These are phyloP conservation scores for Sanghuangporus sanghuang DNA, from an alignment of 1,284 basidiomycete genomes.

Conservation along the genomic window DNA sequence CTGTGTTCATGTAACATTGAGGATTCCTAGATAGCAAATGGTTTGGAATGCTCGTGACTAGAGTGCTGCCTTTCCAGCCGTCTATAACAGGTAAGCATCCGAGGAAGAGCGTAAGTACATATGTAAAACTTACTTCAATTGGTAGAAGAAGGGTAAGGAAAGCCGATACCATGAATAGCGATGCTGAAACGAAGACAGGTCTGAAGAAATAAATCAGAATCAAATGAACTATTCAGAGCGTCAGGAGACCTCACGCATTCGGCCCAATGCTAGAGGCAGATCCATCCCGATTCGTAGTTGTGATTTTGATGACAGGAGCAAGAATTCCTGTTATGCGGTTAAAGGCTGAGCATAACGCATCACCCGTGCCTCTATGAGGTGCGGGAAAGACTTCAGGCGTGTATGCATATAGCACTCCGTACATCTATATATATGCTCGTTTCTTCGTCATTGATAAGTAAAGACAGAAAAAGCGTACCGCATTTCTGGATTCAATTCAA, in stretches of 20 bases:
- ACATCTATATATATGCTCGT: slow-evolving; percentile 35
- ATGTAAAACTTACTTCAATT: slow-evolving; percentile 43
- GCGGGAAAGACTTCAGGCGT: slow-evolving; percentile 65
- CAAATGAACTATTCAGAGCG: slow-evolving; percentile 22
- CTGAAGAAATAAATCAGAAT: slow-evolving; percentile 26
- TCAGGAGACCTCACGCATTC: slow-evolving; percentile 29
- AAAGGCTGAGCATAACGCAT: slow-evolving; percentile 49
- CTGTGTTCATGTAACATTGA: no score
- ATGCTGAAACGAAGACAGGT: slow-evolving; percentile 52
- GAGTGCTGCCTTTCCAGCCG: neutral
- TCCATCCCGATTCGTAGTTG: slow-evolving; percentile 28
- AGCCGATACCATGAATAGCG: slow-evolving; percentile 46
- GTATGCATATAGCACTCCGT: slow-evolving; percentile 58
- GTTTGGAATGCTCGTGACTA: no score
- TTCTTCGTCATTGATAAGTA: neutral
- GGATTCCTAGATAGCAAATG: no score
- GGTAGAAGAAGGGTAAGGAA: slow-evolving; percentile 48
- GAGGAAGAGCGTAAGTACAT: neutral
- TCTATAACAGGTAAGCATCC: neutral
- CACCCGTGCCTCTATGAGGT: slow-evolving; percentile 58
- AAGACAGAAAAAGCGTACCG: slow-evolving; percentile 23
- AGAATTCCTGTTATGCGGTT: slow-evolving; percentile 54
- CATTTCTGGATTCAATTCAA: slow-evolving; percentile 25
- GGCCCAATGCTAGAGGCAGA: slow-evolving; percentile 15
- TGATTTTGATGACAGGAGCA: slow-evolving; percentile 49